Evolutionary conservation across 208 protist genomes (phyloP).

Genomic region (Phytomonas sp.): DNA sequence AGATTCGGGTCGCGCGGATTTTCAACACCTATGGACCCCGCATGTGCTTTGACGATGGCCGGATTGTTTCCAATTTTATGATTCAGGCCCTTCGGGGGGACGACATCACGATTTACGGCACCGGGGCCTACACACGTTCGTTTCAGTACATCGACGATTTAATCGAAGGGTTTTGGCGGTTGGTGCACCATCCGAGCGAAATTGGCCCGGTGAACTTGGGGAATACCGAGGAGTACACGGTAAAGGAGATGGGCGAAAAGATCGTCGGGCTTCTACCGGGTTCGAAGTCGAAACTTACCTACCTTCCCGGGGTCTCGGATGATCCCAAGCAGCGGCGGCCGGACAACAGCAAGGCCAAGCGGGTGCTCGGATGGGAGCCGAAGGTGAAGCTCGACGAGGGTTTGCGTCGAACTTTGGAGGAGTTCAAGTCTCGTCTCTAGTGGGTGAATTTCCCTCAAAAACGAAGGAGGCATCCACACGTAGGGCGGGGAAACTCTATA

Average conservation of each 20-base stretch:
- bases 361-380: conserved; percentile 45
- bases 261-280: conserved; percentile 25
- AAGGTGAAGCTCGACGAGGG: conserved; percentile 37
- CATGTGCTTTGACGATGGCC: conserved; percentile 92
- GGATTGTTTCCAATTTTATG: conserved; percentile 95
- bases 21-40: conserved; percentile 96
- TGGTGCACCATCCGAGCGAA: conserved; percentile 45
- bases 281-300: conserved; percentile 41
- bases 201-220: conserved; percentile 62
- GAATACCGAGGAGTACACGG: conserved; percentile 61
- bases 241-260: conserved; percentile 50
- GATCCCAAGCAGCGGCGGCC: conserved; percentile 57
- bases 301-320: conserved; percentile 24
- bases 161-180: conserved; percentile 44
- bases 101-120: conserved; percentile 90
- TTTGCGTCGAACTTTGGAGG: conserved; percentile 26
- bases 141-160: conserved; percentile 85
- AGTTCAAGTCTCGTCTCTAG: conserved; percentile 25
- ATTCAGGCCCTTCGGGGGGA: conserved; percentile 68
- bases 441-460: neutral
- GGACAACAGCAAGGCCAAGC: conserved; percentile 51
- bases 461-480: neutral
- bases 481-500: neutral
- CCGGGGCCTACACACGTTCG: conserved; percentile 83
- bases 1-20: conserved; percentile 89